phyloP scores from a whole-genome alignment of 2,329 filamentous ascomycete species.

The Neofusicoccum parvum region DNA sequence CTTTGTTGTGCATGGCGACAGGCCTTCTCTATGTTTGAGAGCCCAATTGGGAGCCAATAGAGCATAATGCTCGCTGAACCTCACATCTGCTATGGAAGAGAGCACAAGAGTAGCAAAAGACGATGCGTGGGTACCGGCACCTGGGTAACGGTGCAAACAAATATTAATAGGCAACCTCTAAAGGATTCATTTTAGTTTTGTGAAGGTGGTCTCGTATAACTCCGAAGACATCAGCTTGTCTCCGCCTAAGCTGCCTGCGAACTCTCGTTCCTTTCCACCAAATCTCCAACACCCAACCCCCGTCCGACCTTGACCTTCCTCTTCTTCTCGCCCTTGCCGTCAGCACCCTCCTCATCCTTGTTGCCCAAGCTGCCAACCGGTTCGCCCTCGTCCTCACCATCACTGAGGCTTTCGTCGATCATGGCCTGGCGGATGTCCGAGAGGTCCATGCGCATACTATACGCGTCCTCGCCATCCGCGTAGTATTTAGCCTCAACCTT shows the following conservation, averaged over 20 bases:
- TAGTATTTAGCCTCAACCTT: slow-evolving; percentile 91
- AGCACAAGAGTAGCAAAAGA: no score
- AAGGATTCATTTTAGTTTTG: no score
- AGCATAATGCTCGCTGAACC: no score
- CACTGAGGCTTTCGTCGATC: slow-evolving; percentile 38
- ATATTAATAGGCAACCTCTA: no score
- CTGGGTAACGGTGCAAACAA: no score
- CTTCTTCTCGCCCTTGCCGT: slow-evolving; percentile 48
- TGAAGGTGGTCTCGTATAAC: no score
- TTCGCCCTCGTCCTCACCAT: slow-evolving; percentile 45
- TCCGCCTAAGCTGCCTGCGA: not conserved
- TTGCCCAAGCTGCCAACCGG: slow-evolving; percentile 38
- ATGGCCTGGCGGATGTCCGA: slow-evolving; percentile 59
- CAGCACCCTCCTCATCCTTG: slow-evolving; percentile 39
- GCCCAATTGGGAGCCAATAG: no score
- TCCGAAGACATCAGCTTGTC: not conserved
- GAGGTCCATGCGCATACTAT: slow-evolving; percentile 88
- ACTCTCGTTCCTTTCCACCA: slow-evolving; percentile 71
- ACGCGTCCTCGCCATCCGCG: slow-evolving; percentile 95
- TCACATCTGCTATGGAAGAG: no score
- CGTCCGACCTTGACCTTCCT: slow-evolving; percentile 81
- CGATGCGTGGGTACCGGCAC: no score
- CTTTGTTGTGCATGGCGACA: no score
- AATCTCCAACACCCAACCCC: slow-evolving; percentile 71
- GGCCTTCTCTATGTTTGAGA: no score